Percentiles rank a stretch among this genome's conserved stretches.
phyloP scores from a whole-genome alignment of 2,329 filamentous ascomycete species.

The Neospermospora avenae region DNA sequence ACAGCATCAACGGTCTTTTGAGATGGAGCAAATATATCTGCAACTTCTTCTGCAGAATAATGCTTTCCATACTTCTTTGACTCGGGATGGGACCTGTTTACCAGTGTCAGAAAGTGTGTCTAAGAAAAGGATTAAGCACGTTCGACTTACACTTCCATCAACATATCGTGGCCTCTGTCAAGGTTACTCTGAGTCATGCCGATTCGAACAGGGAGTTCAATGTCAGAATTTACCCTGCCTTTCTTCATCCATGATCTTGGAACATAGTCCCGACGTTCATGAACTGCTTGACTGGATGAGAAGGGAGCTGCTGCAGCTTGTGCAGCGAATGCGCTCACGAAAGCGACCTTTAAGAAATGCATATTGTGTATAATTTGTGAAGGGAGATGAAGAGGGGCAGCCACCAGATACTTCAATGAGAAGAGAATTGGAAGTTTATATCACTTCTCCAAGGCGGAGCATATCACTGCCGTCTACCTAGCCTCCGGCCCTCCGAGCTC shows the following conservation, averaged over 20 bases:
- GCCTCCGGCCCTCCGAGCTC: background rate
- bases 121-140: background rate
- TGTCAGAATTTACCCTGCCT: constrained; percentile 13
- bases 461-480: background rate
- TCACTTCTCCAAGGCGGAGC: background rate
- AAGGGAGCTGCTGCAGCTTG: constrained; percentile 17
- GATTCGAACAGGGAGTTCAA: constrained; percentile 37
- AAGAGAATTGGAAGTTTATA: background rate
- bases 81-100: constrained; percentile 37
- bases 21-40: constrained; percentile 49
- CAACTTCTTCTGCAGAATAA: constrained; percentile 47
- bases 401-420: too few relatives aligned
- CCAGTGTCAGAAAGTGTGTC: background rate
- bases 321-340: constrained; percentile 16
- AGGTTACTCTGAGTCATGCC: constrained; percentile 44
- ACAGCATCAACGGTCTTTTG: constrained; percentile 50
- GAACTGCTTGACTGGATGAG: constrained; percentile 20
- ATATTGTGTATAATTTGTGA: too few relatives aligned
- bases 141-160: constrained; percentile 38
- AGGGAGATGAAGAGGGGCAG: background rate
- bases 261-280: constrained; percentile 22
- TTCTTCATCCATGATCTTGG: constrained; percentile 23
- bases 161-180: constrained; percentile 40
- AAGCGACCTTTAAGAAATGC: constrained; percentile 18
- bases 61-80: constrained; percentile 45